Percentiles rank a stretch among this genome's conserved stretches.
Conservation (phyloP, 306 rosid species). For the Begonia fuchsioides region DNA sequence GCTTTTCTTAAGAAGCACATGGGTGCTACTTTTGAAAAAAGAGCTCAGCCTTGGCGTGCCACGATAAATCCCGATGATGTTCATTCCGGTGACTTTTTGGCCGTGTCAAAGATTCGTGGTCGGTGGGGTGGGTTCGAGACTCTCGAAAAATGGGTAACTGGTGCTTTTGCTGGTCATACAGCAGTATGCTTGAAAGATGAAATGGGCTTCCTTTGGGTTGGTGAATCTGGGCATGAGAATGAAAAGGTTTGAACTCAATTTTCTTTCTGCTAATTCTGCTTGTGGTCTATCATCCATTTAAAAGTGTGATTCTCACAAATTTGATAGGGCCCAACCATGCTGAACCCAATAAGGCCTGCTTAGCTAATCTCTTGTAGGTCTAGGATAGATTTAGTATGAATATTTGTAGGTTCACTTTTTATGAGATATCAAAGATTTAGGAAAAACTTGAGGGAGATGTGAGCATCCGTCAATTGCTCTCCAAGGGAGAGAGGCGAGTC, state of each 20-base stretch:
- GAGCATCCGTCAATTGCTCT: too few species aligned
- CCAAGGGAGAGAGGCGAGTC: too few species aligned
- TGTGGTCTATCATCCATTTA: not conserved
- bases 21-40: constrained; percentile 84
- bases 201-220: constrained; percentile 88
- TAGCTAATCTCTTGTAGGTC: too few species aligned
- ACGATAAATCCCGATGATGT: constrained; percentile 71
- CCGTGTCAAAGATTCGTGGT: constrained; percentile 91
- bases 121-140: constrained; percentile 99
- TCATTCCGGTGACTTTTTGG: constrained; percentile 90
- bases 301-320: not conserved
- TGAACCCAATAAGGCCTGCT: too few species aligned
- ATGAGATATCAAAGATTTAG: too few species aligned
- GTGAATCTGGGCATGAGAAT: constrained; percentile 97
- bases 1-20: constrained; percentile 75
- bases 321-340: too few species aligned
- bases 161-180: constrained; percentile 98
- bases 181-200: constrained; percentile 97
- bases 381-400: too few species aligned
- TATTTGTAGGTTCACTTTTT: too few species aligned
- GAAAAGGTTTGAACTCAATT: constrained; percentile 49
- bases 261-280: constrained; percentile 3
- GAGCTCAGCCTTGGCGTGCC: constrained; percentile 57
- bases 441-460: too few species aligned
- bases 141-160: constrained; percentile 94